Base-by-base conservation (phyloP, 345 rosid genomes). In the Lepidium sativum region DNA sequence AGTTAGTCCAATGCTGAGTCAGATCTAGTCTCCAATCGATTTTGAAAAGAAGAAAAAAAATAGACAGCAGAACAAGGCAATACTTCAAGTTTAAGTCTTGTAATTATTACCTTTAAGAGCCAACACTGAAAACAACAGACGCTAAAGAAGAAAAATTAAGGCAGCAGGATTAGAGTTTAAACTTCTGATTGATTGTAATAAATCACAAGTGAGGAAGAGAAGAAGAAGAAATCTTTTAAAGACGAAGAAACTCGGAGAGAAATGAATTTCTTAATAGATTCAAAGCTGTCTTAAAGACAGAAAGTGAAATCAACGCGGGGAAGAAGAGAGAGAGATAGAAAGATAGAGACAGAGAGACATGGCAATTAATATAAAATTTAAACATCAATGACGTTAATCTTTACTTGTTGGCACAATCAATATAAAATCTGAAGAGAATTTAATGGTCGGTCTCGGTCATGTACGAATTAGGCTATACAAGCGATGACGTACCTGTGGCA, bases 51-150 rank as follows among this genome's bases (percentile, higher is more conserved):
- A 25, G 14, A 10, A 20, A 31, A 32, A 21, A 35, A 23, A 23
- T 39, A 47, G 61, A 53, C 6, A 15, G 61, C 60, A 21, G 65
- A 23, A 54, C 12, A 29, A 35, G 42, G 65, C 59, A 11, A 65
- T 42, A 50, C 85, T 82, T 81, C 54, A 69, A 78, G 67, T 67
- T 45, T 38, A 79, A 76, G 85, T 55, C 50, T 68, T 57, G 71
- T 55, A 68, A 64, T 38, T 42, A 64, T 38, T 47, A 80, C 76
- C 82, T 27, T 57, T 75, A 77, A 31, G 61, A 41, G 39, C 56
- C 77, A 80, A 65, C 5, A 44, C 33, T 58, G 69, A 48, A 54
- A 70, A 31, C 25, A 61, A 61, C 73, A 34, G 67, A 37, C 57
- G 69, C 51, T 39, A 43, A 38, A 16, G 49, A 39, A 37, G 32